Conservation (phyloP, 257 asterid genomes). For the Striga asiatica region DNA sequence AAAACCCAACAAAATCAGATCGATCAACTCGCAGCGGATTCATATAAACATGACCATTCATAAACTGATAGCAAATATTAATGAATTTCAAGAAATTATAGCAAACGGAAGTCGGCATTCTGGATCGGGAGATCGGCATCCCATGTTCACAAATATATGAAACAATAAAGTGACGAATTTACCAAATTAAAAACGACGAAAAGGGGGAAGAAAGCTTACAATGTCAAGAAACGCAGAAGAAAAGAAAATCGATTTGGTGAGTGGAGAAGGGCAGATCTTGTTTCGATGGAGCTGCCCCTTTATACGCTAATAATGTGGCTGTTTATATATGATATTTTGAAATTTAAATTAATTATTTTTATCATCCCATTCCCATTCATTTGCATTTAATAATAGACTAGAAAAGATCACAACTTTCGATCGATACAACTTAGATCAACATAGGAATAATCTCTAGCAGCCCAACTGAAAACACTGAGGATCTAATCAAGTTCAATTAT, state of each 20-base stretch:
- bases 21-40: neutral
- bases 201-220: neutral
- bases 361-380: no score
- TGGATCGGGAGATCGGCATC: conserved; percentile 9
- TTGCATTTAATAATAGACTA: no score
- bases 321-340: no score
- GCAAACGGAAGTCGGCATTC: neutral
- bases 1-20: neutral
- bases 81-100: neutral
- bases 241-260: neutral
- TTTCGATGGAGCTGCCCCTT: neutral
- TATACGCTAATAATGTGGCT: neutral
- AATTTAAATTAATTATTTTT: no score
- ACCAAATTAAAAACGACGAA: neutral
- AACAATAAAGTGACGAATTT: neutral
- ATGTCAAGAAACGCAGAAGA: neutral
- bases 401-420: no score
- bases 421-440: no score
- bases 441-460: no score
- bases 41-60: neutral
- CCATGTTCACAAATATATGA: neutral
- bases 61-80: neutral
- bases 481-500: no score
- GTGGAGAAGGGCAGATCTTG: neutral
- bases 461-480: no score